Conservation (phyloP, 2,329 filamentous ascomycete genomes). For the Penicillium italicum region DNA sequence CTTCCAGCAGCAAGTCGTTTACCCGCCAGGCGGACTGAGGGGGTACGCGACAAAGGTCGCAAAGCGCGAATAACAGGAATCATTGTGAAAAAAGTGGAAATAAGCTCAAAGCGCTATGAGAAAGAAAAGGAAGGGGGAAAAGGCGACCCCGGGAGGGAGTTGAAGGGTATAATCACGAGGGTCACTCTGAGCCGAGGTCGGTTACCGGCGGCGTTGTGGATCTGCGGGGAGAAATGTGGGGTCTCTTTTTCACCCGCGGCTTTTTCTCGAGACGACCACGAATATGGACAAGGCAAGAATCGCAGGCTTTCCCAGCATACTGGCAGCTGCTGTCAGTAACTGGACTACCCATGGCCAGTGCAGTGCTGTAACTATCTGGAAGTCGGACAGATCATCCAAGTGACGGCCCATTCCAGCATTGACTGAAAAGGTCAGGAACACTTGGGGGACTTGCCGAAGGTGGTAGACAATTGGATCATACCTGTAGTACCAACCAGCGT, state of each 20-base stretch:
- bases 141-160: background rate
- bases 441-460: slow-evolving; percentile 11
- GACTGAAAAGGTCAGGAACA: slow-evolving; percentile 18
- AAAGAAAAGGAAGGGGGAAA: slow-evolving; percentile 1
- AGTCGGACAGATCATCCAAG: slow-evolving; percentile 2
- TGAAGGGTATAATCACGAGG: slow-evolving; percentile 19
- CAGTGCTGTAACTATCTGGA: slow-evolving; percentile 8
- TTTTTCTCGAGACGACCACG: slow-evolving; percentile 20
- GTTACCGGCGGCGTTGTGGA: slow-evolving; percentile 24
- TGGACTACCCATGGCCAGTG: slow-evolving; percentile 25
- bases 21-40: slow-evolving; percentile 39
- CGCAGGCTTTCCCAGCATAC: slow-evolving; percentile 22
- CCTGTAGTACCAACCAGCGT: slow-evolving; percentile 4
- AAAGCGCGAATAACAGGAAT: slow-evolving; percentile 48
- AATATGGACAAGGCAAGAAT: slow-evolving; percentile 24
- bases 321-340: slow-evolving; percentile 21
- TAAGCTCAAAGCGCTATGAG: background rate
- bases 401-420: slow-evolving; percentile 20
- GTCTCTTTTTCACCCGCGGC: too few species aligned
- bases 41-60: slow-evolving; percentile 44
- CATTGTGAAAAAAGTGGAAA: slow-evolving; percentile 36
- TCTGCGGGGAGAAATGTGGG: slow-evolving; percentile 22
- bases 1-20: slow-evolving; percentile 38
- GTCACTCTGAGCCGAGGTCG: slow-evolving; percentile 16
- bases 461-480: slow-evolving; percentile 10